phyloP scores from a whole-genome alignment of 495 filamentous ascomycete genomes.

The Penicillium salamii region DNA sequence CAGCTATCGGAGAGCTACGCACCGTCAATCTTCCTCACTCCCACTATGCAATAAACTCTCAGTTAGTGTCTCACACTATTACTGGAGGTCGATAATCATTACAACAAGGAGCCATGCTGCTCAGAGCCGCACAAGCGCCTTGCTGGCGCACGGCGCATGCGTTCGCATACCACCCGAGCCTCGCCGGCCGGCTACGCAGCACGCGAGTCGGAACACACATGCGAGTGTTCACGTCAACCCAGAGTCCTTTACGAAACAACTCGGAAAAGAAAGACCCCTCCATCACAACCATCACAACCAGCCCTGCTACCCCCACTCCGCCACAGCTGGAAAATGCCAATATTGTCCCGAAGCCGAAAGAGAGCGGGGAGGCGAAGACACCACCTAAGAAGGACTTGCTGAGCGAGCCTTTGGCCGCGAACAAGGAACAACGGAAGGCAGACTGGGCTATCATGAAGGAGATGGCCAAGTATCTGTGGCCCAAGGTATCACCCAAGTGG shows the following conservation, averaged over 20 bases:
- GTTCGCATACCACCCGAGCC: slow-evolving; percentile 24
- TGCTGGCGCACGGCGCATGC: slow-evolving; percentile 36
- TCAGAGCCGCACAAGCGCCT: slow-evolving; percentile 40
- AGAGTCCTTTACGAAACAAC: slow-evolving; percentile 19
- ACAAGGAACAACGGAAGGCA: slow-evolving; percentile 87
- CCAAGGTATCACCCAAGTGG: slow-evolving; percentile 55
- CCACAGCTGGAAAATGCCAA: slow-evolving; percentile 19
- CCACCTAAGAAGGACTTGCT: slow-evolving; percentile 52
- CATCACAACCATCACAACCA: slow-evolving; percentile 12
- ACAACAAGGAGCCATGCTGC: slow-evolving; percentile 37
- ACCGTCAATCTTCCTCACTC: slow-evolving; percentile 10
- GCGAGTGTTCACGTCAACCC: slow-evolving; percentile 26
- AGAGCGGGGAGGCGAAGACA: slow-evolving; percentile 24
- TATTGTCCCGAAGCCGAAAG: slow-evolving; percentile 20
- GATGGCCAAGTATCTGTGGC: slow-evolving; percentile 97
- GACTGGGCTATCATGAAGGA: slow-evolving; percentile 99
- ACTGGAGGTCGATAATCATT: not conserved
- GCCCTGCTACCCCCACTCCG: slow-evolving; percentile 4
- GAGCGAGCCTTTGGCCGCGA: slow-evolving; percentile 53
- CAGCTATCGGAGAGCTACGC: slow-evolving; percentile 22
- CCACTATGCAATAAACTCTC: slow-evolving; percentile 30
- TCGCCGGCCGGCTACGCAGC: slow-evolving; percentile 28
- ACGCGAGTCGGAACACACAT: slow-evolving; percentile 26
- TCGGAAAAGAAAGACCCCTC: slow-evolving; percentile 10
- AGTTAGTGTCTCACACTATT: not conserved